A percentile compares a stretch with the other conserved stretches of the same genome.
These are phyloP conservation scores for Solanum okadae DNA, from an alignment of 257 asterid genomes.

Conservation along the genomic window DNA sequence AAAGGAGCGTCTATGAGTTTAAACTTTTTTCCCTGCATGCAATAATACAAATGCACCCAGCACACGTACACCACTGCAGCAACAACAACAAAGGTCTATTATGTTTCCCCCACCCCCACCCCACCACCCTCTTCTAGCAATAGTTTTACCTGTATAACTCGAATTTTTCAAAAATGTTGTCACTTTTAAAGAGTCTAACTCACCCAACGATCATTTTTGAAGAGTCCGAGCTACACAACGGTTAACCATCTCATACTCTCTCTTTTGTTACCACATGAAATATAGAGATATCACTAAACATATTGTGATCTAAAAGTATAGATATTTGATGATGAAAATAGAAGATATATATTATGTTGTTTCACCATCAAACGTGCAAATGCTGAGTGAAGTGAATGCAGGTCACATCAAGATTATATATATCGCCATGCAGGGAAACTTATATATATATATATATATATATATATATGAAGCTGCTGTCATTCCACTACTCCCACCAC, in stretches of 20 bases:
- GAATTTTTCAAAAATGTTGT: not conserved
- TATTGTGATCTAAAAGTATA: not conserved
- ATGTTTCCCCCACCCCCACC: not conserved
- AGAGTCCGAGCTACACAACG: not conserved
- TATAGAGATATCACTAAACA: not conserved
- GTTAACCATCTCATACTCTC: not conserved
- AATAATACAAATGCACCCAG: slow-evolving; percentile 8
- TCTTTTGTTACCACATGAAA: not conserved
- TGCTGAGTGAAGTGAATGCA: slow-evolving; percentile 1
- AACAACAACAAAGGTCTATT: not conserved
- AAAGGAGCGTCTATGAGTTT: not conserved
- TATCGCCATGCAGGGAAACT: not conserved
- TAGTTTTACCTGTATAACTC: not conserved
- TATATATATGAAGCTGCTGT: not conserved
- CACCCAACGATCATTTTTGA: not conserved
- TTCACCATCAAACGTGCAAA: not conserved
- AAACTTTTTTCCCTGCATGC: slow-evolving; percentile 18
- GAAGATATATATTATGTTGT: not conserved
- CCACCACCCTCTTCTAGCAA: not conserved
- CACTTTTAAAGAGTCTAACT: not conserved
- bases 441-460: not conserved
- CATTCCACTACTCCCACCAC: not conserved
- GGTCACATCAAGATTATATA: not conserved
- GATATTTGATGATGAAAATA: not conserved
- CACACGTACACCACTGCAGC: not conserved